A percentile compares a stretch with the other conserved stretches of the same genome.
These are phyloP conservation scores for Sisymbrium altissimum DNA, from an alignment of 345 rosid genomes.

Conservation along the genomic window DNA sequence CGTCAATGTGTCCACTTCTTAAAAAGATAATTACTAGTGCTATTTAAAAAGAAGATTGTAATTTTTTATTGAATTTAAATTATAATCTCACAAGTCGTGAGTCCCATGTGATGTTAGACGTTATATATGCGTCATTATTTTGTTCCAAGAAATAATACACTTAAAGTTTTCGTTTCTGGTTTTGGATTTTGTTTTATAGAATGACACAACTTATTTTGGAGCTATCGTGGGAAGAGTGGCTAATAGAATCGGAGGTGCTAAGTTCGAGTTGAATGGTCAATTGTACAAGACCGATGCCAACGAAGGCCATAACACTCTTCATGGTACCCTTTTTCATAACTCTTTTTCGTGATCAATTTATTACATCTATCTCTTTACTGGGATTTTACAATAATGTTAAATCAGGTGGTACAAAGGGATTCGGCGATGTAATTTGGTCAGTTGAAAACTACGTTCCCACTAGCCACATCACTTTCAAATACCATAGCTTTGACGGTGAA, in stretches of 20 bases:
- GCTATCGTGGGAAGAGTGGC: constrained; percentile 85
- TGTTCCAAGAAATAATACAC: background rate
- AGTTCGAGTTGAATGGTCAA: constrained; percentile 58
- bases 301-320: constrained; percentile 73
- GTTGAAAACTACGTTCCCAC: constrained; percentile 36
- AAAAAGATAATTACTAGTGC: background rate
- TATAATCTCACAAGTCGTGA: background rate
- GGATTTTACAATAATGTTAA: background rate
- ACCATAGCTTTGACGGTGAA: constrained; percentile 65
- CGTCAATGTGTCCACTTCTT: constrained; percentile 9
- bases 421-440: constrained; percentile 62
- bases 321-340: constrained; percentile 50
- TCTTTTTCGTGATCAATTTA: too few species aligned
- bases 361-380: background rate
- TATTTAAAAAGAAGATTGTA: too few species aligned
- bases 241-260: constrained; percentile 67
- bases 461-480: constrained; percentile 54
- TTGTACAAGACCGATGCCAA: constrained; percentile 51
- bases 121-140: background rate
- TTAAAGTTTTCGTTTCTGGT: background rate
- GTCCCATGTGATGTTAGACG: background rate
- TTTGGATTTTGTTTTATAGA: too few species aligned
- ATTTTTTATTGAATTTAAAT: background rate
- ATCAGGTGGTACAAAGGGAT: constrained; percentile 76
- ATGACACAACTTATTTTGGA: constrained; percentile 71